Evolutionary conservation across 345 rosid species (phyloP).

Genomic region (Linum trigynum): DNA sequence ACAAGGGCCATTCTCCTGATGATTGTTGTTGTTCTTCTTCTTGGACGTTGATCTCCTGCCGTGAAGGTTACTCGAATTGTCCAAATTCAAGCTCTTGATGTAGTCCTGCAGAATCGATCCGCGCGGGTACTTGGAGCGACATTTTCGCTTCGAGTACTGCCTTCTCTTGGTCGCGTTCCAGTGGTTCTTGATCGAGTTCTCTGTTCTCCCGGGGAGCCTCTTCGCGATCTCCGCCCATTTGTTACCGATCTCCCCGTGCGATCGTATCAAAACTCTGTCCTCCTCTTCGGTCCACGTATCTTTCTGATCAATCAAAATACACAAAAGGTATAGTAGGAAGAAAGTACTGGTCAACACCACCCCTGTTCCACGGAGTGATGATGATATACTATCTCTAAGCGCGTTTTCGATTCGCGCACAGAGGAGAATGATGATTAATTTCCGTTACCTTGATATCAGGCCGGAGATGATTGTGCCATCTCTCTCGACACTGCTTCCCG

Average conservation of each 20-base stretch:
- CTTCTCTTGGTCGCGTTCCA: slow-evolving; percentile 97
- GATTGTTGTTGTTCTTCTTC: slow-evolving; percentile 16
- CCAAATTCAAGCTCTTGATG: slow-evolving; percentile 73
- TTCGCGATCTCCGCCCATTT: slow-evolving; percentile 98
- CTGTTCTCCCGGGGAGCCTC: slow-evolving; percentile 87
- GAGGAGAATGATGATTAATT: too few relatives aligned
- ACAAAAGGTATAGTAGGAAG: neutral
- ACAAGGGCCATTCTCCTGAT: neutral
- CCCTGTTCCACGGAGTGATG: too few relatives aligned
- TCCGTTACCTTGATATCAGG: slow-evolving; percentile 74
- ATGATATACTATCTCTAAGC: too few relatives aligned
- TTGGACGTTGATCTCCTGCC: slow-evolving; percentile 13
- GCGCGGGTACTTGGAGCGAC: slow-evolving; percentile 66
- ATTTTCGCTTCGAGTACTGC: slow-evolving; percentile 75
- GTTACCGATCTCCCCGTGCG: slow-evolving; percentile 84
- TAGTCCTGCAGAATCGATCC: slow-evolving; percentile 79
- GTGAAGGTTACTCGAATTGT: slow-evolving; percentile 1
- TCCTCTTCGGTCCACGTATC: slow-evolving; percentile 91
- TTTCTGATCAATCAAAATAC: slow-evolving; percentile 34
- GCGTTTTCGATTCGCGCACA: too few relatives aligned
- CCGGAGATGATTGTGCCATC: slow-evolving; percentile 93
- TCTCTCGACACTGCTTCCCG: slow-evolving; percentile 93
- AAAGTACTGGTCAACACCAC: neutral
- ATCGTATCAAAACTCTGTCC: slow-evolving; percentile 61
- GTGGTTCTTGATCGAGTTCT: slow-evolving; percentile 96